Evolutionary conservation across 441 rosid genomes (phyloP).

Genomic region (Erysimum pusillum): DNA sequence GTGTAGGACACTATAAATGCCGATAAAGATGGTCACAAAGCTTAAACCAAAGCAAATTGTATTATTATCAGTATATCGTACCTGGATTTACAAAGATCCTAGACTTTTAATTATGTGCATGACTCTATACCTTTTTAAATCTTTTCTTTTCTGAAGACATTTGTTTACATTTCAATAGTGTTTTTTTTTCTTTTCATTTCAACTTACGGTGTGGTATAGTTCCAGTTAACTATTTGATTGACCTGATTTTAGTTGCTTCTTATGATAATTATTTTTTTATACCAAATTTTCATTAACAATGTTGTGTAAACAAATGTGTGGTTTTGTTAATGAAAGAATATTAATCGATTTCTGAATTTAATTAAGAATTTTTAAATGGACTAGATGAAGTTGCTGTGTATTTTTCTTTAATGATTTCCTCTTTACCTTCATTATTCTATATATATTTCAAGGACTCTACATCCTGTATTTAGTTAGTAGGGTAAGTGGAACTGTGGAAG

Average conservation of each 20-base stretch:
- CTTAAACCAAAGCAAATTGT: conserved; percentile 16
- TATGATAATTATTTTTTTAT: not conserved
- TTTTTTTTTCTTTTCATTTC: not conserved
- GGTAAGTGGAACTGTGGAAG: too few relatives aligned
- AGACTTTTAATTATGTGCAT: conserved; percentile 14
- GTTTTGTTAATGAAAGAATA: not conserved
- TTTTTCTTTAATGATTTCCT: too few relatives aligned
- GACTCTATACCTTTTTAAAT: not conserved
- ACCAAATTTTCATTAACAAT: not conserved
- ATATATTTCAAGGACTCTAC: too few relatives aligned
- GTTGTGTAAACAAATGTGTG: not conserved
- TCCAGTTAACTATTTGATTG: not conserved
- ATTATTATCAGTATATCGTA: conserved; percentile 8
- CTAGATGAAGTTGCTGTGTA: too few relatives aligned
- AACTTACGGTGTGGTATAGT: not conserved
- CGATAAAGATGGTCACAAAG: conserved; percentile 41
- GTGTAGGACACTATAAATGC: conserved; percentile 37
- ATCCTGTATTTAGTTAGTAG: too few relatives aligned
- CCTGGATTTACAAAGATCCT: conserved; percentile 19
- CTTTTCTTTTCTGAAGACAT: not conserved
- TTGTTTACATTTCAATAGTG: not conserved
- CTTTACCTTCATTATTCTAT: too few relatives aligned
- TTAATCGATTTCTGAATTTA: too few relatives aligned
- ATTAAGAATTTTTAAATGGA: too few relatives aligned
- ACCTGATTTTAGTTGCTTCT: not conserved